A percentile compares a stretch with the other conserved stretches of the same genome.
Evolutionary conservation across 1,284 basidiomycete genomes (phyloP).

Genomic region (Paramarasmius palmivorus): DNA sequence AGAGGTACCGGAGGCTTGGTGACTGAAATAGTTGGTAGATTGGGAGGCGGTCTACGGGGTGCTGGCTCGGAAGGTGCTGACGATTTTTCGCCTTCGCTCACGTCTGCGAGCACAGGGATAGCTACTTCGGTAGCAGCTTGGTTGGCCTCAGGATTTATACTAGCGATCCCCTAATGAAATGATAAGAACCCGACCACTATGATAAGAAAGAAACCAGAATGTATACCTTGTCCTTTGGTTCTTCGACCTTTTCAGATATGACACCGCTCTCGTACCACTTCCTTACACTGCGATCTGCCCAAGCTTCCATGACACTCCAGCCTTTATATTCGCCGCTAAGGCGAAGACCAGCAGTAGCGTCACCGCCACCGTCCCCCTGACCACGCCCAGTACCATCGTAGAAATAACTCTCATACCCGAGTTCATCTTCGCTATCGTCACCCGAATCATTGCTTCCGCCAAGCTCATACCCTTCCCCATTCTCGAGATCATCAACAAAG

Average conservation of each 20-base stretch:
- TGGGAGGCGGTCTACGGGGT: constrained; percentile 17
- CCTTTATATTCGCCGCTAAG: constrained; percentile 84
- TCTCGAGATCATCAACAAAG: constrained; percentile 93
- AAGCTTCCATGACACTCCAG: constrained; percentile 89
- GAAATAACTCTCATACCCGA: constrained; percentile 88
- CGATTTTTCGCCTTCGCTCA: constrained; percentile 25
- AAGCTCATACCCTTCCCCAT: constrained; percentile 83
- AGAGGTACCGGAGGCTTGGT: constrained; percentile 69
- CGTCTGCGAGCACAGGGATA: constrained; percentile 49
- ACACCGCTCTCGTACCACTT: constrained; percentile 83
- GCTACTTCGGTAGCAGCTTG: constrained; percentile 46
- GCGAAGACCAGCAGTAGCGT: constrained; percentile 65
- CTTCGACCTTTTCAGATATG: constrained; percentile 46
- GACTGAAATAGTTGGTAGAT: constrained; percentile 57
- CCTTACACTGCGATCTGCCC: constrained; percentile 84
- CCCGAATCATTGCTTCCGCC: constrained; percentile 66
- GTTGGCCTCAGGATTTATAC: constrained; percentile 38
- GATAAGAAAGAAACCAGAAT: constrained; percentile 11
- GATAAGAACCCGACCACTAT: constrained; percentile 13
- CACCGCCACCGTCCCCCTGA: constrained; percentile 73
- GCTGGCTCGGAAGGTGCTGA: constrained; percentile 28
- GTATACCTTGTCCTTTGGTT: constrained; percentile 53
- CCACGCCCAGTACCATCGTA: constrained; percentile 75
- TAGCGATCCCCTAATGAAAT: constrained; percentile 28
- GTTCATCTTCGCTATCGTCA: constrained; percentile 77